These are phyloP conservation scores for Zarea fungicola DNA, from an alignment of 2,329 filamentous ascomycete genomes.

Conservation along the genomic window DNA sequence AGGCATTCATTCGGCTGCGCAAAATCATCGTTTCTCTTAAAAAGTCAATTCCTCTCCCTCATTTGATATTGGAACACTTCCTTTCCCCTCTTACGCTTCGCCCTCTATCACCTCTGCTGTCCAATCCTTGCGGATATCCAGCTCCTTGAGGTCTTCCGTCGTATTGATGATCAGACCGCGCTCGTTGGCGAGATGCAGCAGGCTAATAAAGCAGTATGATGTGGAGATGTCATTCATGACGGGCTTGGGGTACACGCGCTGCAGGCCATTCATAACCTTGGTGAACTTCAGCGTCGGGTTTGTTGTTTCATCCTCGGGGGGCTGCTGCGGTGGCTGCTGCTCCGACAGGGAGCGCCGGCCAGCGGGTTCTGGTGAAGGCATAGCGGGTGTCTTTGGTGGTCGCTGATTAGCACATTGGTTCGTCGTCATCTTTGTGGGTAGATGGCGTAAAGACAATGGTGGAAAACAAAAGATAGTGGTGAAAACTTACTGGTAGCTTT, in stretches of 20 bases:
- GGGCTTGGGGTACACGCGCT: slow-evolving; percentile 77
- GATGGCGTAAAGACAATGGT: neutral
- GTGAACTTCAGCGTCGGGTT: slow-evolving; percentile 74
- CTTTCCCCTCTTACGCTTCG: slow-evolving; percentile 16
- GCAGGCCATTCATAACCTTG: slow-evolving; percentile 81
- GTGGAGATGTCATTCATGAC: slow-evolving; percentile 94
- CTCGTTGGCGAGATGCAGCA: slow-evolving; percentile 88
- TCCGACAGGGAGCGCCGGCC: slow-evolving; percentile 8
- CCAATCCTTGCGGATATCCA: slow-evolving; percentile 58
- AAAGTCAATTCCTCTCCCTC: neutral
- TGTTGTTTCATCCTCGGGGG: slow-evolving; percentile 28
- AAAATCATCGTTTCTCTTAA: neutral
- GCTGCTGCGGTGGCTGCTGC: slow-evolving; percentile 31
- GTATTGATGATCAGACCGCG: slow-evolving; percentile 77
- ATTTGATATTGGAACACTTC: neutral
- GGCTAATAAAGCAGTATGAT: slow-evolving; percentile 85
- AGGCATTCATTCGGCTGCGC: slow-evolving; percentile 1
- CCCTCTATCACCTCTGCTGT: slow-evolving; percentile 50
- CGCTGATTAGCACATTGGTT: neutral
- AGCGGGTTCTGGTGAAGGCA: neutral
- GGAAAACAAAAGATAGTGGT: neutral
- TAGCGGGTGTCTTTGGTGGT: slow-evolving; percentile 4
- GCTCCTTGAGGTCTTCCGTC: slow-evolving; percentile 51
- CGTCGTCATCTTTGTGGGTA: neutral
- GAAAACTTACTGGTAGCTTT: slow-evolving; percentile 41